phyloP scores from a whole-genome alignment of 1,284 basidiomycete genomes.

The Kwoniella shivajii region DNA sequence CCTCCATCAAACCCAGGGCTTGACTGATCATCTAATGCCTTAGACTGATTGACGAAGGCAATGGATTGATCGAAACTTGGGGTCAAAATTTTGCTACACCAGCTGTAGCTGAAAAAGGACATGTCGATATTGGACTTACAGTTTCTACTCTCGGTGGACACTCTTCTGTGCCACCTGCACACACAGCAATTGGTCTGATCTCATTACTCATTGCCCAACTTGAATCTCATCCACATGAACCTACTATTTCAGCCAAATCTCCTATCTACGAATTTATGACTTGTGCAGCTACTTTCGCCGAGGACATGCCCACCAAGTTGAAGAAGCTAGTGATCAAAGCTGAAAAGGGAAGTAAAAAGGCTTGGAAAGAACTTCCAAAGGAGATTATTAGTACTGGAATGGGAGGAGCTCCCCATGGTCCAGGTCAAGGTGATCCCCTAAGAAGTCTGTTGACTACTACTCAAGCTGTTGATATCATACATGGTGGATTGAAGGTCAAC shows the following conservation, averaged over 20 bases:
- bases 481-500: constrained; percentile 54
- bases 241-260: constrained; percentile 43
- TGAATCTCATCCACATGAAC: constrained; percentile 49
- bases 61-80: constrained; percentile 49
- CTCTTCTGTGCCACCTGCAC: constrained; percentile 49
- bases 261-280: constrained; percentile 56
- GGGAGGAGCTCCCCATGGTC: constrained; percentile 5
- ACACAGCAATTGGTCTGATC: constrained; percentile 54
- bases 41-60: constrained; percentile 57
- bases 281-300: constrained; percentile 56
- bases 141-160: constrained; percentile 52
- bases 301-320: constrained; percentile 48
- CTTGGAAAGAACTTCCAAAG: constrained; percentile 53
- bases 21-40: background rate
- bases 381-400: constrained; percentile 40
- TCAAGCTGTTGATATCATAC: constrained; percentile 50
- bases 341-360: constrained; percentile 27
- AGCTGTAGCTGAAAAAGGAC: constrained; percentile 58
- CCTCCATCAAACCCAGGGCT: background rate
- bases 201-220: constrained; percentile 47
- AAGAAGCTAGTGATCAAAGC: constrained; percentile 42
- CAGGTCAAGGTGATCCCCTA: constrained; percentile 21
- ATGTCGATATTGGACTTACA: constrained; percentile 40
- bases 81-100: constrained; percentile 51
- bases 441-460: constrained; percentile 51